Evolutionary conservation across 208 protist species (phyloP), one percentile per base, ranked within the genome.

Genomic region (Blechomonas ayalai): DNA sequence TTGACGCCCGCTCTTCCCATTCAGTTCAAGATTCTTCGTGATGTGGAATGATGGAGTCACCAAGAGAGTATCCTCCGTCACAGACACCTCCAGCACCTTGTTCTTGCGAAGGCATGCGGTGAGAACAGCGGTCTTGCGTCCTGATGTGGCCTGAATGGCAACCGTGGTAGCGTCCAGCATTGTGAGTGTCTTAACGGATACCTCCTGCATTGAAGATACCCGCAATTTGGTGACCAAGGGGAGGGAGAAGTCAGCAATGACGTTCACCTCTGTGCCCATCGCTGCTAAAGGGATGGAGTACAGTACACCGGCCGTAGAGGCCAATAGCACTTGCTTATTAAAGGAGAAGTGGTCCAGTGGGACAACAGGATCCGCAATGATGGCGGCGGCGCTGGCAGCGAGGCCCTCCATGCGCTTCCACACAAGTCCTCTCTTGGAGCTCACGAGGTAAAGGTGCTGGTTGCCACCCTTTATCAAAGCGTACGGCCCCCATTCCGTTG

Each of bases 321-420:
- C 62, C 12, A 73, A 44, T 4, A 90, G 44, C 4, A 67, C 58
- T 15, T 78, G 35, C 59, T 89, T 83, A 48, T 82, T 78, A 42
- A 94, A 88, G 33, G 77, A 61, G 41, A 94, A 90, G 52, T 84
- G 81, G 51, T 94, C 85, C 2, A 84, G 45, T 8, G 40, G 10
- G 36, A 52, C 54, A 4, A 60, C 38, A 12, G 68, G 73, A 25
- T 77, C 59, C 13, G 57, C 60, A 40, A 94, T 77, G 12, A 73
- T 39, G 32, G 59, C 65, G 12, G 59, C 73, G 13, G 65, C 52
- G 32, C 63, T 61, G 40, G 52, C 47, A 8, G 73, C 56, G 4
- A 94, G 66, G 2, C 73, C 80, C 39, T 94, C 85, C 23, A 32
- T 41, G 27, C 85, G 77, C 48, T 83, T 65, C 82, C 85, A 94